Base-by-base conservation (phyloP, 345 rosid genomes). In the Eucalyptus dawsonii region DNA sequence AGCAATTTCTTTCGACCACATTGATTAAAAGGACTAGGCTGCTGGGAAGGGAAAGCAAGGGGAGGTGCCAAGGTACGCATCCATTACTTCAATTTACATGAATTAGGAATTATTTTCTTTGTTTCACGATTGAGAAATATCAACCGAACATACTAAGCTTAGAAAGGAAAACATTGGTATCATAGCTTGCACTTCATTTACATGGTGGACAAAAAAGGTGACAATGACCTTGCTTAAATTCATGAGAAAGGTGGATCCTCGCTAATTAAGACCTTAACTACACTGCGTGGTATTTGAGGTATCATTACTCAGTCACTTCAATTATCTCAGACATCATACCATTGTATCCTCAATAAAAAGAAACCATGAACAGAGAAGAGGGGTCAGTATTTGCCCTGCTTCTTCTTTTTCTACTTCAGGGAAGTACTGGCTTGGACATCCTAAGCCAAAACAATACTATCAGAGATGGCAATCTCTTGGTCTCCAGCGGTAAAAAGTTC, bases 391-490 rank as follows among this genome's bases (percentile, higher is more conserved):
- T 25, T 47, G 54, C n/a, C 27, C 49, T 88, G 89, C 42, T 69
- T 0, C 56, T 40, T 72, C 53, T 50, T n/a, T 14, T 37, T 50
- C 14, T 49, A 5, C 50, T 58, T 58, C 60, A n/a, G 54, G 11
- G 24, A 31, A 67, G 80, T 31, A 67, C 22, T 67, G 5, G 42
- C 86, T 44, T 31, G 29, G 21, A 86, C 87, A 86, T 51, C 44
- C 86, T 80, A 49, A 34, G 11, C 44, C 87, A 86, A 50, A 86
- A 67, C 80, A 31, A 5, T 0, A 31, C 42, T 31, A 4, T 67
- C 22, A 67, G 9, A 37, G 92, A 88, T 22, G 58, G 49, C 16
- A 83, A 89, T 50, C 80, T 87, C 62, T 42, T 93, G 58, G n/a
- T 88, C n/a, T 88, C 89, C 44, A 45, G 56, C 49, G 86, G 24